Base-by-base conservation (phyloP, 2,329 filamentous ascomycete genomes). In the Lachnellula cervina region DNA sequence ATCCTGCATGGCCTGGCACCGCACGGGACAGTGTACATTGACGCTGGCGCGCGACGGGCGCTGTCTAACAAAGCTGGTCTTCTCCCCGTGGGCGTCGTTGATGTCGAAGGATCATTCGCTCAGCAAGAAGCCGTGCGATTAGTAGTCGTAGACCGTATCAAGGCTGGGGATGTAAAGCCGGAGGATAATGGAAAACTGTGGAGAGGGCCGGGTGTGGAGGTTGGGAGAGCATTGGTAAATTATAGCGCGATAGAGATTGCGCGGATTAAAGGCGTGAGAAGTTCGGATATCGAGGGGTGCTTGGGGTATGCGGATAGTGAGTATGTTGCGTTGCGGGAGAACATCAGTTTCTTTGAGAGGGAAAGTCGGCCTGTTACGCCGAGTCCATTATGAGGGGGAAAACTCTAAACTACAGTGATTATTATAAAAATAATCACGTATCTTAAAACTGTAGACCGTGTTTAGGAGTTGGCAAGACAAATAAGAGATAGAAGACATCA, bases 271-370 rank as follows among this genome's bases (percentile, higher is more conserved):
- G 94, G 94, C 1, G 78, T 88, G 62, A 84, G 88, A 69, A 96
- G 91, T 68, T 82, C 79, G 5, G 88, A 96, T 69, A 97, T 99
- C 60, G 79, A 85, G 48, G 79, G 80, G 9, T 76, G 94, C 45
- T 75, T 99, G 34, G 94, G 93, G 3, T 99, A 97, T 73, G 90
- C 90, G 19, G 92, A 97, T 70, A 95, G 88, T 67, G 91, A 97
- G 73, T 97, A 97, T 73, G 88, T 97, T 42, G 92, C 91, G 9
- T 78, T 94, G 67, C 79, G 91, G 60, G 90, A 96, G 71, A 93
- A 96, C 65, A 86, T 97, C 59, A 90, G 89, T 45, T 84, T 96
- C 54, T 69, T 69, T 47, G 61, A 60, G 32, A 62, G 56, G 50
- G 68, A 65, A 47, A 69, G 66, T 64, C 57, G 68, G 49, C 62